Base-by-base conservation (phyloP, 2,329 filamentous ascomycete genomes). In the Colletotrichum cuscutae region DNA sequence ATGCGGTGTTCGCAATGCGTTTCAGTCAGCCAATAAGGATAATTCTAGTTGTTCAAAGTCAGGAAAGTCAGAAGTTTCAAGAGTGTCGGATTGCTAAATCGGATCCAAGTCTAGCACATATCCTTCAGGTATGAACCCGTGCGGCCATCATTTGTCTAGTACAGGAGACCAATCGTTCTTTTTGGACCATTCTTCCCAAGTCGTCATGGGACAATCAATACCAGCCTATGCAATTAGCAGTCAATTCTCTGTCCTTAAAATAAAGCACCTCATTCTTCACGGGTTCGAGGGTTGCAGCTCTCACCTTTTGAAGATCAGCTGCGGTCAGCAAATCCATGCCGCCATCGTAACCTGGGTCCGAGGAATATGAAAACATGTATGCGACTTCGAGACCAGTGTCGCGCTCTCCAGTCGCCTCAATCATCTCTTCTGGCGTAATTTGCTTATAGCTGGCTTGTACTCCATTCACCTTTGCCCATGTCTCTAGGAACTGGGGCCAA, bases 331-430 rank as follows among this genome's bases (percentile, higher is more conserved):
- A 68, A 0, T 80, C 76, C 79, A 84, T 85, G 0, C 79, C 85
- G 0, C 87, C 86, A 72, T 86, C 86, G 67, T 88, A 88, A 0
- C 87, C 87, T 0, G 86, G 86, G 46, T 86, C 80, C 0, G 82
- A 84, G 12, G 80, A 82, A 72, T 88, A 89, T 1, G 77, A 74
- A 57, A 84, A 88, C 86, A 89, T 88, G 70, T 83, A 76, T 4
- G 81, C 81, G 0, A 84, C 78, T 73, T 89, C 87, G 0, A 82
- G 77, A 0, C 86, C 86, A 1, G 81, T 80, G 2, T 86, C 85
- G 2, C 75, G 76, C 54, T 87, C 85, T 0, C 79, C 78, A 0
- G 81, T 78, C 2, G 75, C 75, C 0, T 77, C 77, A 9, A 86
- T 79, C 81, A 88, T 82, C 49, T 86, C 81, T 6, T 86, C 81